Conservation (phyloP, 2,329 filamentous ascomycete species). For the Botrytis pseudocinerea region DNA sequence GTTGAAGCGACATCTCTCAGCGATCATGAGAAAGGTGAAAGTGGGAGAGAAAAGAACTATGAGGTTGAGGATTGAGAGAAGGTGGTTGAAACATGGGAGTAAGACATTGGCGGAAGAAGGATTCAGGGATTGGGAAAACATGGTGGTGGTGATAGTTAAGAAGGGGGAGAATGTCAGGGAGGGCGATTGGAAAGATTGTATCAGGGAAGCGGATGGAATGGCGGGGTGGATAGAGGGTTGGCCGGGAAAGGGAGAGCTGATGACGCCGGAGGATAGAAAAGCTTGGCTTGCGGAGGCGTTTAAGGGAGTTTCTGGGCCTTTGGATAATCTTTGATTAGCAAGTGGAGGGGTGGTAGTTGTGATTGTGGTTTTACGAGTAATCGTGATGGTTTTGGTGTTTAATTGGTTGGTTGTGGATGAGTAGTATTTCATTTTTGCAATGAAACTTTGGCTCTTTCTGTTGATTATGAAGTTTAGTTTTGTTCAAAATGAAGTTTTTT, state of each 20-base stretch:
- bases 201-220: constrained; percentile 2
- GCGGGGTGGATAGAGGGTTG: constrained; percentile 7
- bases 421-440: not conserved
- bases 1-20: not conserved
- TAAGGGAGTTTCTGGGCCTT: not conserved
- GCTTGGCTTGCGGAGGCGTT: not conserved
- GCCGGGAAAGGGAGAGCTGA: constrained; percentile 9
- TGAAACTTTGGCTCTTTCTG: not conserved
- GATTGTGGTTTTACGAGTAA: too few relatives aligned
- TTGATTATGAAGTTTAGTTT: not conserved
- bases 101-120: not conserved
- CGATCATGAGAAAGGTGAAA: not conserved
- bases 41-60: not conserved
- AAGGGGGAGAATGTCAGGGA: not conserved
- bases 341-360: too few relatives aligned
- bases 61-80: not conserved
- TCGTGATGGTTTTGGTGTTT: not conserved
- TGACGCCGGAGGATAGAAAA: not conserved
- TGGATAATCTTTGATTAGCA: not conserved
- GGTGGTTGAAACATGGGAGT: not conserved
- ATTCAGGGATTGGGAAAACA: not conserved
- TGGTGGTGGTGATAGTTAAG: not conserved
- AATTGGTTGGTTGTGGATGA: not conserved
- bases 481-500: not conserved
- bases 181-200: not conserved